Percentiles rank a stretch among this genome's conserved stretches.
Conservation (phyloP, 306 rosid species). For the Malus orientalis region DNA sequence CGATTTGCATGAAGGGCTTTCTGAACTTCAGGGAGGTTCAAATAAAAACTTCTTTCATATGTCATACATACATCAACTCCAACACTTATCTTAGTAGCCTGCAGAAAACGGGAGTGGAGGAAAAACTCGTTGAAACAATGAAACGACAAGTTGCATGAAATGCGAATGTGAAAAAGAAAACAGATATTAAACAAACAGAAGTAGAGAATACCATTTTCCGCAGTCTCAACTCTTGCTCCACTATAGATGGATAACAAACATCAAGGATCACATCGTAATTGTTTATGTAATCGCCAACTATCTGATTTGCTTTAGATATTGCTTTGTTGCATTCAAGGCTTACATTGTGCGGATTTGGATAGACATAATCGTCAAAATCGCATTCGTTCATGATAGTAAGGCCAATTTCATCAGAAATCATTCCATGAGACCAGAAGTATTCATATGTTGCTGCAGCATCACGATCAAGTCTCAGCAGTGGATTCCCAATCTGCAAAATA, state of each 20-base stretch:
- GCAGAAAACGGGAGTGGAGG: slow-evolving; percentile 5
- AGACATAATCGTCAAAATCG: slow-evolving; percentile 54
- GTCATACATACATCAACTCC: slow-evolving; percentile 83
- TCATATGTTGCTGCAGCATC: slow-evolving; percentile 68
- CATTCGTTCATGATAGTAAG: slow-evolving; percentile 57
- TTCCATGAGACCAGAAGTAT: slow-evolving; percentile 87
- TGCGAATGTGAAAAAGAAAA: not conserved
- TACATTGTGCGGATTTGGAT: slow-evolving; percentile 40
- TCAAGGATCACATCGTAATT: slow-evolving; percentile 75
- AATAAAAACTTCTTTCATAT: slow-evolving; percentile 48
- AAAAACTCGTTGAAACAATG: not conserved
- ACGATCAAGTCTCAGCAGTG: slow-evolving; percentile 63
- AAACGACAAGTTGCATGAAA: not conserved
- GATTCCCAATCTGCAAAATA: slow-evolving; percentile 71
- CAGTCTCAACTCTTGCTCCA: slow-evolving; percentile 68
- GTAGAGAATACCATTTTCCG: slow-evolving; percentile 43
- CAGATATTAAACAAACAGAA: not conserved
- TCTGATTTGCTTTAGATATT: slow-evolving; percentile 30
- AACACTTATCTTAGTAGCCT: slow-evolving; percentile 73
- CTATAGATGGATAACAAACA: slow-evolving; percentile 24
- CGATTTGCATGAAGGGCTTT: slow-evolving; percentile 92
- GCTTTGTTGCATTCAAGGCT: slow-evolving; percentile 46
- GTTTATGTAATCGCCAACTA: slow-evolving; percentile 59
- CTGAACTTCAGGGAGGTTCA: slow-evolving; percentile 86
- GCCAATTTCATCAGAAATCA: slow-evolving; percentile 86